phyloP scores from a whole-genome alignment of 176 grass and related monocot genomes.

The Aegilops tauschii region DNA sequence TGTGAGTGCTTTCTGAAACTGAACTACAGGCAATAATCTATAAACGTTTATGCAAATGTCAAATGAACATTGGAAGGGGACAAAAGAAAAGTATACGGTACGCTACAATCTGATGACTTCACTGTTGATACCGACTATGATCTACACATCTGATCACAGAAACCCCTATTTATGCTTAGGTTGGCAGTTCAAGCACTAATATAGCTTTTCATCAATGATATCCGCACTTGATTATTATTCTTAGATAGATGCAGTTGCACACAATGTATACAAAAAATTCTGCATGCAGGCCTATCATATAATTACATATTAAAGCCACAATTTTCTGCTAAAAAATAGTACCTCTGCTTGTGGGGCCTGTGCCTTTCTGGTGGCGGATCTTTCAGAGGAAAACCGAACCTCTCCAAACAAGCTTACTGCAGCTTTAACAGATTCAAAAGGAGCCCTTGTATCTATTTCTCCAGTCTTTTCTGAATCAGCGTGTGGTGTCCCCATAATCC shows the following conservation, averaged over 20 bases:
- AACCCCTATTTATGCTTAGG: not conserved
- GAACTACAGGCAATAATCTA: not conserved
- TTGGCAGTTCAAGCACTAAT: not conserved
- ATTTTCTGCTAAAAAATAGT: not conserved
- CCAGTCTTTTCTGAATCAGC: constrained; percentile 54
- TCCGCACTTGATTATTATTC: not conserved
- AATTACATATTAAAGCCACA: not conserved
- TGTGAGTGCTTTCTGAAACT: not conserved
- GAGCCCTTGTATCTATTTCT: constrained; percentile 92
- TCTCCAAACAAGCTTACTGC: constrained; percentile 94
- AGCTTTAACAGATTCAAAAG: constrained; percentile 94
- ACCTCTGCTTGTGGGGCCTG: constrained; percentile 78
- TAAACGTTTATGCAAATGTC: not conserved
- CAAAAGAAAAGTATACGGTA: not conserved
- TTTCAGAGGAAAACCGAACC: constrained; percentile 59
- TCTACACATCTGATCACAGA: not conserved
- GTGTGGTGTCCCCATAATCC: constrained; percentile 53
- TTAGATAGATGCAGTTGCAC: not conserved
- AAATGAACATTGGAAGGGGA: not conserved
- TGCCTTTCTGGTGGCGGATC: constrained; percentile 44
- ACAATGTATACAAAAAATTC: not conserved
- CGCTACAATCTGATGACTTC: not conserved
- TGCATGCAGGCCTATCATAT: not conserved
- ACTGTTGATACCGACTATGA: not conserved
- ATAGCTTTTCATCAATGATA: not conserved